These are phyloP conservation scores for Tripterygium wilfordii DNA, from an alignment of 177 flowering plant genomes.

Conservation along the genomic window DNA sequence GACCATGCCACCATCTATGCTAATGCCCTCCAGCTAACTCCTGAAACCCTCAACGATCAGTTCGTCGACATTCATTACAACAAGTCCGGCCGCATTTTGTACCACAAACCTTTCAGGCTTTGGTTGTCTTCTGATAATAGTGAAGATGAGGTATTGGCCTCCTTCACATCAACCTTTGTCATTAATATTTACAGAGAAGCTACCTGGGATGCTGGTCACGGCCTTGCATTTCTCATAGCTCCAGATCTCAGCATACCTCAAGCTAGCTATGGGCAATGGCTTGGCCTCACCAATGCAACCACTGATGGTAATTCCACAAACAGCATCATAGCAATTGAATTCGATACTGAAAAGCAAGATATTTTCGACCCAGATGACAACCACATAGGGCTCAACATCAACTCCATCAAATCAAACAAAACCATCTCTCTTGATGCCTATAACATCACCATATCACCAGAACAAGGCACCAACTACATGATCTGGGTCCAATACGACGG, in stretches of 20 bases:
- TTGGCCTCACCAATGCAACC: conserved; percentile 53
- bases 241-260: conserved; percentile 28
- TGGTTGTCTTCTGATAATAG: too few relatives aligned
- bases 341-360: conserved; percentile 50
- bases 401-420: conserved; percentile 31
- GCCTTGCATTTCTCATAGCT: conserved; percentile 56
- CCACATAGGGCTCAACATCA: conserved; percentile 62
- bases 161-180: conserved; percentile 49
- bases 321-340: conserved; percentile 53
- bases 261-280: conserved; percentile 39
- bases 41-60: conserved; percentile 28
- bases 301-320: conserved; percentile 31
- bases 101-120: conserved; percentile 27
- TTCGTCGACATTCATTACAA: conserved; percentile 1
- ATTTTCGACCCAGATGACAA: conserved; percentile 53
- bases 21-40: conserved; percentile 51
- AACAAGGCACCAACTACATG: conserved; percentile 16
- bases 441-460: conserved; percentile 29
- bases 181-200: conserved; percentile 31
- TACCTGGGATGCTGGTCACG: conserved; percentile 35
- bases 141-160: conserved; percentile 18
- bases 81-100: conserved; percentile 39
- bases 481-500: conserved; percentile 59
- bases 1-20: conserved; percentile 12
- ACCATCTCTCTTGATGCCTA: conserved; percentile 17